phyloP scores from a whole-genome alignment of 2,329 filamentous ascomycete genomes.

The Cyphellophora attinorum region DNA sequence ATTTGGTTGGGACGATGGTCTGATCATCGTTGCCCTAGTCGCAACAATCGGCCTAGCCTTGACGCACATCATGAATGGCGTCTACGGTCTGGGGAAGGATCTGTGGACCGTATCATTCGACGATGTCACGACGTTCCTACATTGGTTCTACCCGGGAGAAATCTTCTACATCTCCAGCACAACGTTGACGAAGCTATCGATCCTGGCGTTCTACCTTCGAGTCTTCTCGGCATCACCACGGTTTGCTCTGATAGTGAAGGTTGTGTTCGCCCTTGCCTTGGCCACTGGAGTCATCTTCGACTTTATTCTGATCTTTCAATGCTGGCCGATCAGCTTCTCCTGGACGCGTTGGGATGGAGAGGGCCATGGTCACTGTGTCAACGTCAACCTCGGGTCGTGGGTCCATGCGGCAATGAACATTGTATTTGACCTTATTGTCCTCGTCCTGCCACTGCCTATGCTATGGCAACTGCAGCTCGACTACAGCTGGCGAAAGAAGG shows the following conservation, averaged over 20 bases:
- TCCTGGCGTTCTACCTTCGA: conserved; percentile 31
- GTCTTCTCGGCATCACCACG: conserved; percentile 34
- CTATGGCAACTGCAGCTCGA: conserved; percentile 34
- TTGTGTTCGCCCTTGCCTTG: too few species aligned
- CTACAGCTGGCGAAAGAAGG: conserved; percentile 39
- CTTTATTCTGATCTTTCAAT: too few species aligned
- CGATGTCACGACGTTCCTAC: background rate
- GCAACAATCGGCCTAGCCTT: conserved; percentile 3
- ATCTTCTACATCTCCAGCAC: conserved; percentile 39
- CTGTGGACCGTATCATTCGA: too few species aligned
- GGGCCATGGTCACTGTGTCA: too few species aligned
- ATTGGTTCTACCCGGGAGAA: conserved; percentile 18
- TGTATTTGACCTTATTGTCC: conserved; percentile 42
- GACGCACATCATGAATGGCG: too few species aligned
- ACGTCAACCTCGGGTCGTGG: conserved; percentile 42
- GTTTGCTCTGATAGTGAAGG: too few species aligned
- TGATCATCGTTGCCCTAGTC: conserved; percentile 25
- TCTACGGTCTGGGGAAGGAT: too few species aligned
- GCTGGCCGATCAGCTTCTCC: too few species aligned
- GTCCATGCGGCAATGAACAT: conserved; percentile 45
- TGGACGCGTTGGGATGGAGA: too few species aligned
- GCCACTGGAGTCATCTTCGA: too few species aligned
- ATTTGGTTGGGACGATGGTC: conserved; percentile 26
- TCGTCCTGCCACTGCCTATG: conserved; percentile 42
- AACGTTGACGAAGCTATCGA: conserved; percentile 25